Evolutionary conservation across 78 protist genomes (phyloP).

Genomic region (Dictyostelium brefeldianum): DNA sequence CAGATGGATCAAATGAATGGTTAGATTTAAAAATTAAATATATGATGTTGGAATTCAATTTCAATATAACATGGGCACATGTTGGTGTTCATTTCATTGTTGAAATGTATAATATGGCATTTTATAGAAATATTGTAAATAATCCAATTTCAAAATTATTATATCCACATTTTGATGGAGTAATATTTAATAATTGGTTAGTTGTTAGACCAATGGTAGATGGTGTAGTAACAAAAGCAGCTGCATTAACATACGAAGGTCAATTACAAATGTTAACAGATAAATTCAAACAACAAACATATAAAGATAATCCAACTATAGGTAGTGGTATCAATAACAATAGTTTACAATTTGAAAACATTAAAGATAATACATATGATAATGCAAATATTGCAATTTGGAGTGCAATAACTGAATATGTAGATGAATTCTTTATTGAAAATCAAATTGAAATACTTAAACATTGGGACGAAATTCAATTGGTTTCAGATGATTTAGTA

Average conservation of each 20-base stretch:
- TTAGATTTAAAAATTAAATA: slow-evolving; percentile 29
- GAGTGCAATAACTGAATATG: slow-evolving; percentile 36
- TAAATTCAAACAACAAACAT: slow-evolving; percentile 11
- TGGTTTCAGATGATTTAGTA: slow-evolving; percentile 19
- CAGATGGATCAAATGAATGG: slow-evolving; percentile 48
- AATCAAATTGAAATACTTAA: background rate
- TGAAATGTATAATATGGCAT: slow-evolving; percentile 50
- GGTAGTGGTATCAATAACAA: too few relatives aligned
- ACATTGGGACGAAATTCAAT: slow-evolving; percentile 36
- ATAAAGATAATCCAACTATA: slow-evolving; percentile 1
- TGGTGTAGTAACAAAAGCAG: slow-evolving; percentile 55
- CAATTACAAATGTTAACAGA: slow-evolving; percentile 27
- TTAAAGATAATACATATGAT: slow-evolving; percentile 34
- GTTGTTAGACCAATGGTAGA: slow-evolving; percentile 58
- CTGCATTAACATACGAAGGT: slow-evolving; percentile 54
- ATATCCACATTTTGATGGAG: slow-evolving; percentile 64
- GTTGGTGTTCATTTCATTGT: slow-evolving; percentile 56
- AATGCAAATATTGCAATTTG: slow-evolving; percentile 10
- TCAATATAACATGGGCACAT: slow-evolving; percentile 53
- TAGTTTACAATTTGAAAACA: background rate
- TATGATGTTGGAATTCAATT: slow-evolving; percentile 66
- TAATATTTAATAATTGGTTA: slow-evolving; percentile 60
- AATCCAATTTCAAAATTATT: slow-evolving; percentile 29
- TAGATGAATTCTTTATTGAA: slow-evolving; percentile 12
- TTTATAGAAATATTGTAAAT: slow-evolving; percentile 32